These are phyloP conservation scores for Penicillium silybi DNA, from an alignment of 495 filamentous ascomycete species.

Conservation along the genomic window DNA sequence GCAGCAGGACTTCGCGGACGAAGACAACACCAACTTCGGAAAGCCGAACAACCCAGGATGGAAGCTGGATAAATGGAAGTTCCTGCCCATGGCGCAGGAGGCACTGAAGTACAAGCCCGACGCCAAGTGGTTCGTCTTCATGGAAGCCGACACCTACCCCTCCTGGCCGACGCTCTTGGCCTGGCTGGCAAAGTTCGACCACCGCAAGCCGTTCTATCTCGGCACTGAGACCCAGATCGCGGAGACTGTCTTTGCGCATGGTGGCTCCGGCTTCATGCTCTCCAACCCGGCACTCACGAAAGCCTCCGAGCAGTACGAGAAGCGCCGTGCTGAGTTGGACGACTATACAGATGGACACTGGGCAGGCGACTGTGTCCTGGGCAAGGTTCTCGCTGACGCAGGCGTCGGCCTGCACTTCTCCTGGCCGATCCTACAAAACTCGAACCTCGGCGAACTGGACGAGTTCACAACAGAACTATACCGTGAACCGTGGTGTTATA, in stretches of 20 bases:
- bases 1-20: slow-evolving; percentile 37
- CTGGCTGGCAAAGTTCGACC: slow-evolving; percentile 53
- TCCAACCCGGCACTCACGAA: slow-evolving; percentile 51
- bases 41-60: slow-evolving; percentile 49
- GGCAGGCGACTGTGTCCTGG: slow-evolving; percentile 66
- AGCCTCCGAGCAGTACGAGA: slow-evolving; percentile 41
- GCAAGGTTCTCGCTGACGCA: slow-evolving; percentile 52
- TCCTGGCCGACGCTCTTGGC: slow-evolving; percentile 57
- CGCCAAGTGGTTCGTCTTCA: slow-evolving; percentile 65
- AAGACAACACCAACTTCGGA: slow-evolving; percentile 43
- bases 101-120: slow-evolving; percentile 40
- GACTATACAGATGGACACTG: slow-evolving; percentile 52
- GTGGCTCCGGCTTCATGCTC: slow-evolving; percentile 64
- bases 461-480: slow-evolving; percentile 39
- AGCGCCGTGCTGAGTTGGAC: slow-evolving; percentile 49
- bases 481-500: slow-evolving; percentile 51
- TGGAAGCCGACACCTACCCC: slow-evolving; percentile 66
- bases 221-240: slow-evolving; percentile 56
- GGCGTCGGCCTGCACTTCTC: slow-evolving; percentile 46
- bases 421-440: slow-evolving; percentile 52
- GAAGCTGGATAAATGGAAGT: slow-evolving; percentile 60
- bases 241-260: slow-evolving; percentile 59
- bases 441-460: slow-evolving; percentile 41
- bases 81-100: slow-evolving; percentile 52
- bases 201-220: slow-evolving; percentile 50